Evolutionary conservation across 257 asterid genomes (phyloP), one percentile per base, ranked within the genome.

Genomic region (Misopates orontium): DNA sequence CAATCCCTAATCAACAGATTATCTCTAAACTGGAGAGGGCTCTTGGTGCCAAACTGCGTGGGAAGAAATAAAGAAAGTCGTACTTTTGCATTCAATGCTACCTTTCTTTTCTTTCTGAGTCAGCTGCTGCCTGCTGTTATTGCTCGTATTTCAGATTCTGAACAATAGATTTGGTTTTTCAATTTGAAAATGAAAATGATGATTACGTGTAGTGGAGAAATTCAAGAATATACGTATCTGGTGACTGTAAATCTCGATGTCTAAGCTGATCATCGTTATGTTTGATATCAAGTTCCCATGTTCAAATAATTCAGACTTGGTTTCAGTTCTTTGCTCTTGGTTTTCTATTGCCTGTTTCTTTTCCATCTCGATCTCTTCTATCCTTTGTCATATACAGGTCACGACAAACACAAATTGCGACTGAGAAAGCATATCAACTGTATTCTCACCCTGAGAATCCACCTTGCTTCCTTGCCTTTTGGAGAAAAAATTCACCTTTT

Each of bases 11-110:
- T 67, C 87, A 79, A 71, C 95, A 83, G 79, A 85, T 85, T 77
- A 85, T 87, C n/a, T 69, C 89, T 41, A 91, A 90, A 81, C 86
- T 85, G 79, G 97, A 90, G 85, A 86, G 90, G 67, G 86, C 97
- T 32, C 95, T 87, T 40, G 91, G 93, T 70, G 84, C 49, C 8
- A 90, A 84, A 73, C 81, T 90, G 79, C 85, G 96, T 57, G 96
- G 95, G 60, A 90, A 86, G 81, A 88, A 87, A 64, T 90, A 75
- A 73, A 49, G 25, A 11, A 56, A 45, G 42, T 10, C 13, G 47
- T 4, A 9, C 11, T 1, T 57, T 76, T 60, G 21, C 66, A 70
- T 64, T 51, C 56, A n/a, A 24, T 56, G 65, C 57, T 67, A 44
- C 44, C 19, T 68, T 66, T 25, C 75, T 62, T 76, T 65, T 22